Base-by-base conservation (phyloP, 2,329 filamentous ascomycete genomes). In the Colletotrichum graminicola region DNA sequence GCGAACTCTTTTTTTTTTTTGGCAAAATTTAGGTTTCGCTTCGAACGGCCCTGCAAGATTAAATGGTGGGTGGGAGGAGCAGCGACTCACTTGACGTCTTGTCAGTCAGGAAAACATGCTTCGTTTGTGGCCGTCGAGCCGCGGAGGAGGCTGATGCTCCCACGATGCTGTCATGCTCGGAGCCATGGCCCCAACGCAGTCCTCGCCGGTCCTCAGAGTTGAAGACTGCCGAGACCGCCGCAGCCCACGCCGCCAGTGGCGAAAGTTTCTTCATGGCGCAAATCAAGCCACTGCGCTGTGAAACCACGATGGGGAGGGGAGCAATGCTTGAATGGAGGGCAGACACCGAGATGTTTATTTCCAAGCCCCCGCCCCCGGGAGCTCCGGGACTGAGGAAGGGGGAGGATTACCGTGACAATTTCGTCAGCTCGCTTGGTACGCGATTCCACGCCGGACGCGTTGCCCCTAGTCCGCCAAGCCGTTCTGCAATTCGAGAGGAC, bases 1-100 rank as follows among this genome's bases (percentile, higher is more conserved):
- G 85, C 86, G 73, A 90, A 93, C 74, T 85, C 89, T 91, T 39
- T 39, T 39, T 5, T 39, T 5, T 34, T 34, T 34, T 5, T 71
- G 1, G 1, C 71, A 67, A 11, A 43, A 12, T n/a, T 68, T n/a
- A 68, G 21, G 43, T 49, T 43, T 5, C 11, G 45, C 1, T 43
- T n/a, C 10, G 16, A 18, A 23, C 5, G 49, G 14, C 10, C 11
- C 26, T 5, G 23, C n/a, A 26, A 18, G 39, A 1, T 39, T 41
- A 14, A 3, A 12, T 2, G 39, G 12, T 4, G 36, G 36, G 12
- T 11, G 36, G 4, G 36, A 12, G 45, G 18, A 5, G 6, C 14
- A 2, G 18, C 39, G 3, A 54, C 51, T 21, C 26, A 54, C 51
- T 54, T 0, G 51, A 54, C 3, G 51, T 54, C 18, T 54, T 34